A percentile compares a stretch with the other conserved stretches of the same genome.
Conservation (phyloP, 129 eudicot species). For the carrot (Daucus carota) region DH1_v3.0 NC_030385.2:32309501-32310000, state of each 20-base stretch:
- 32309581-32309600: not conserved
- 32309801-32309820: not conserved
- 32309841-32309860: not conserved
- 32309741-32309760: constrained; percentile 12
- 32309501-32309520: too few relatives aligned
- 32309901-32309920: constrained; percentile 5
- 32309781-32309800: constrained; percentile 10
- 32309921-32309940: not conserved
- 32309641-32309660: not conserved
- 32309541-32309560: not conserved
- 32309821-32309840: not conserved
- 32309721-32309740: constrained; percentile 16
- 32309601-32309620: not conserved
- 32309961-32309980: not conserved
- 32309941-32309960: constrained; percentile 8
- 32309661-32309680: not conserved
- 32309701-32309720: constrained; percentile 7
- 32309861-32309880: not conserved
- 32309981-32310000: not conserved
- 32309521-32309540: not conserved
- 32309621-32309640: not conserved
- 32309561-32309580: not conserved
- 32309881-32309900: constrained; percentile 13
- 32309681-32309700: constrained; percentile 10
- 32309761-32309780: constrained; percentile 32